Conservation (phyloP, 1,284 basidiomycete species). For the Schizophyllum amplum region DNA sequence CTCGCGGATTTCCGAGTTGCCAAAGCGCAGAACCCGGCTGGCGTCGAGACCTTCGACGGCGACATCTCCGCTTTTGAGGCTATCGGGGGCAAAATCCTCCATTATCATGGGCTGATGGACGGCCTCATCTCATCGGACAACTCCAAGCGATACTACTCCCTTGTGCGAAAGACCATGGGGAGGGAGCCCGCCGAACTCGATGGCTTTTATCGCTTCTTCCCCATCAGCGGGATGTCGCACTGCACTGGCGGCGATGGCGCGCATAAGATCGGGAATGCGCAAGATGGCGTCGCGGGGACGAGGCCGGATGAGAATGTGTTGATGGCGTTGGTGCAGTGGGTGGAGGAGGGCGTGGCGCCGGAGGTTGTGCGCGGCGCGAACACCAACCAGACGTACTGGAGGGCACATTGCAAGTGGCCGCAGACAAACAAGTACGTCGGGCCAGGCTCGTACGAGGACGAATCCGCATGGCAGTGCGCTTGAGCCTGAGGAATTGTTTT, state of each 20-base stretch:
- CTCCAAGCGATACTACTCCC: slow-evolving; percentile 13
- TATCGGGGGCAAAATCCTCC: slow-evolving; percentile 7
- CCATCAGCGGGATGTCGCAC: slow-evolving; percentile 13
- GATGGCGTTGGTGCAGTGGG: slow-evolving; percentile 12
- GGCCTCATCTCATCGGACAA: slow-evolving; percentile 11
- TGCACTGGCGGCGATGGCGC: slow-evolving; percentile 13
- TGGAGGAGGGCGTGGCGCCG: slow-evolving; percentile 10
- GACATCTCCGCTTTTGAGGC: slow-evolving; percentile 6
- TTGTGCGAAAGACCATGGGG: slow-evolving; percentile 9
- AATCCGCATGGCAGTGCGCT: not conserved
- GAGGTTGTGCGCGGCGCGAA: slow-evolving; percentile 8
- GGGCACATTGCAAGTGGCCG: slow-evolving; percentile 10
- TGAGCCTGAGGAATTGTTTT: not conserved
- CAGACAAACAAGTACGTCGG: slow-evolving; percentile 8
- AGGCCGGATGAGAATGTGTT: slow-evolving; percentile 8
- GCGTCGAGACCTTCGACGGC: slow-evolving; percentile 6
- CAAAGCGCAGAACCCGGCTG: slow-evolving; percentile 1
- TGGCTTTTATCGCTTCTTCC: slow-evolving; percentile 11
- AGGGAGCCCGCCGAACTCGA: slow-evolving; percentile 4
- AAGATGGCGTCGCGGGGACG: not conserved
- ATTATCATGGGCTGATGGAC: slow-evolving; percentile 8
- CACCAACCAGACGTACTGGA: not conserved
- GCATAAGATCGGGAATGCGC: slow-evolving; percentile 6
- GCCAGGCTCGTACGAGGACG: not conserved
- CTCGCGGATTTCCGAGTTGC: not conserved